Percentiles rank a stretch among this genome's conserved stretches.
Conservation (phyloP, 805 yeast genomes). For the Nakazawaea ambrosiae region DNA sequence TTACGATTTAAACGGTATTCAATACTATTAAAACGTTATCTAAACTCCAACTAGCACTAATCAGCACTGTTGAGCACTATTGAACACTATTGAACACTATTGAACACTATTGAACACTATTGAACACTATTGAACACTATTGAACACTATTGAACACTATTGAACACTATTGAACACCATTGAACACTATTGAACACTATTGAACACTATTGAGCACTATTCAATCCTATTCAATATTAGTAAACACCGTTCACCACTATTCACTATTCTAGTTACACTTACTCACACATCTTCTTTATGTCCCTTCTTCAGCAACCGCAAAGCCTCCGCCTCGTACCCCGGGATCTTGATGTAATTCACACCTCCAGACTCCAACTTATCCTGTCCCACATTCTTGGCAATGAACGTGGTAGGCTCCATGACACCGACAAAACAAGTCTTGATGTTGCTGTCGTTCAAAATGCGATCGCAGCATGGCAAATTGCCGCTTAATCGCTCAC, state of each 20-base stretch:
- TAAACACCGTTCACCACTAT: no score
- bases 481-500: slow-evolving; percentile 83
- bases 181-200: no score
- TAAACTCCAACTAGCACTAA: neutral
- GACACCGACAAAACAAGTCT: slow-evolving; percentile 85
- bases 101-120: no score
- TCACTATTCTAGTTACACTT: no score
- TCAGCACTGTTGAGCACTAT: neutral
- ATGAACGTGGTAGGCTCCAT: slow-evolving; percentile 87
- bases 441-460: slow-evolving; percentile 43
- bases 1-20: no score
- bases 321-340: slow-evolving; percentile 69
- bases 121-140: no score
- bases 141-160: no score
- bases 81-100: no score
- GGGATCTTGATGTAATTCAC: slow-evolving; percentile 74
- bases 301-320: slow-evolving; percentile 67
- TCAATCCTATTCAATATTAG: no score
- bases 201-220: no score
- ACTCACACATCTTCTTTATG: slow-evolving; percentile 28
- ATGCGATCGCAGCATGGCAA: slow-evolving; percentile 82
- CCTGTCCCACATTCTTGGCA: slow-evolving; percentile 60
- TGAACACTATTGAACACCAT: no score
- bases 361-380: slow-evolving; percentile 45
- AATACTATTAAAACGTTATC: no score